phyloP scores from a whole-genome alignment of 345 rosid species.

The Cochlearia excelsa region DNA sequence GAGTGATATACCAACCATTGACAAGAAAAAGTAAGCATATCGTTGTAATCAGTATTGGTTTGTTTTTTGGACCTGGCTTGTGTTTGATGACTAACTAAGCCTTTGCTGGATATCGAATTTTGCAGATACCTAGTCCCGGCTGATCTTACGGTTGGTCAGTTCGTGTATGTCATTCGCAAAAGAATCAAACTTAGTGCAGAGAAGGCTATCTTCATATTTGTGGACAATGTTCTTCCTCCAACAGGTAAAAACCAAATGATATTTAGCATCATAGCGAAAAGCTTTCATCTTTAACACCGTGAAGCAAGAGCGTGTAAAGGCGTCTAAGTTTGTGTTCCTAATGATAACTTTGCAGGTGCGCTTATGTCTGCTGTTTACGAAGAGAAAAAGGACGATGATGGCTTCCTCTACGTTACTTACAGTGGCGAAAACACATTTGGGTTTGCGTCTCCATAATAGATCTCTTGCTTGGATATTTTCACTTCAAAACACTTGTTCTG shows the following conservation, averaged over 20 bases:
- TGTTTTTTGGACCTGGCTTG: constrained; percentile 8
- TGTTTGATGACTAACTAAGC: constrained; percentile 19
- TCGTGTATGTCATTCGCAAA: constrained; percentile 82
- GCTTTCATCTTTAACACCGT: neutral
- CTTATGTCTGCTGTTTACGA: constrained; percentile 74
- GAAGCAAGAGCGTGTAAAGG: neutral
- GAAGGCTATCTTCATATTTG: constrained; percentile 81
- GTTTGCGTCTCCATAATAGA: constrained; percentile 28
- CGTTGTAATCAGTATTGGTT: neutral
- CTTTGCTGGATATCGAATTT: neutral
- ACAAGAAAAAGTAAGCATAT: constrained; percentile 71
- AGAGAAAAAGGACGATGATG: constrained; percentile 84
- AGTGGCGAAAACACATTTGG: constrained; percentile 92
- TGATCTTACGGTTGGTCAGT: constrained; percentile 82
- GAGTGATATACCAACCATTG: constrained; percentile 78
- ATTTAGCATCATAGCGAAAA: too few species aligned
- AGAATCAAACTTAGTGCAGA: constrained; percentile 82
- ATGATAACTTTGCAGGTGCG: constrained; percentile 50
- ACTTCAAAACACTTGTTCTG: neutral
- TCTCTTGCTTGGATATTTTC: constrained; percentile 19
- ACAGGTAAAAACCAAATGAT: constrained; percentile 58
- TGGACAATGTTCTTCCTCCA: constrained; percentile 77
- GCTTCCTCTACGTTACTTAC: constrained; percentile 81
- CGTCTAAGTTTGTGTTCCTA: too few species aligned
- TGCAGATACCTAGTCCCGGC: constrained; percentile 82